Evolutionary conservation across 2,329 filamentous ascomycete species (phyloP).

Genomic region (Alternaria atra): DNA sequence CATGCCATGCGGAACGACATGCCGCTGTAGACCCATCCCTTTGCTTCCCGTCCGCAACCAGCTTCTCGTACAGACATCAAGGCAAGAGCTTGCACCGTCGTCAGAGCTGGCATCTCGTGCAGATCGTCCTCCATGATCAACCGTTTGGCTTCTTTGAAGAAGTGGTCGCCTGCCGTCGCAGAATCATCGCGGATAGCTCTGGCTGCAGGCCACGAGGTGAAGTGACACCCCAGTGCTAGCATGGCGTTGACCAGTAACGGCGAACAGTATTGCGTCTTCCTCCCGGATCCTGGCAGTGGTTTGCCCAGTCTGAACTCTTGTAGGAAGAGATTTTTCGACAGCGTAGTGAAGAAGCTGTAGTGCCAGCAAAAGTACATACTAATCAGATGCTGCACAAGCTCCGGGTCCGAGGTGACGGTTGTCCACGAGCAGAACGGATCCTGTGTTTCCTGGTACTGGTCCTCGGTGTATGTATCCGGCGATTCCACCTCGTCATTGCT

Average conservation of each 20-base stretch:
- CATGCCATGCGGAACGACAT: slow-evolving; percentile 99
- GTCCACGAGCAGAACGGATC: slow-evolving; percentile 89
- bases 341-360: slow-evolving; percentile 92
- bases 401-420: slow-evolving; percentile 78
- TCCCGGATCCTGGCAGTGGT: slow-evolving; percentile 58
- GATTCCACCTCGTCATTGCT: slow-evolving; percentile 43
- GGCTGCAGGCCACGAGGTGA: slow-evolving; percentile 78
- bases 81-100: slow-evolving; percentile 91
- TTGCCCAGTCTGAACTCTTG: slow-evolving; percentile 81
- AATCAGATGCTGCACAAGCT: slow-evolving; percentile 84
- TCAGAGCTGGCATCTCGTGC: slow-evolving; percentile 86
- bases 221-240: slow-evolving; percentile 91
- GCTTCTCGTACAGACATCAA: slow-evolving; percentile 97
- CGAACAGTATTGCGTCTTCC: slow-evolving; percentile 80
- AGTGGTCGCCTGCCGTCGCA: slow-evolving; percentile 91
- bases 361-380: slow-evolving; percentile 99
- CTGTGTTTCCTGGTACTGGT: slow-evolving; percentile 63
- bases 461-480: slow-evolving; percentile 48
- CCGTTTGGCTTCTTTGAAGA: slow-evolving; percentile 92
- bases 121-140: slow-evolving; percentile 91
- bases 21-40: slow-evolving; percentile 97
- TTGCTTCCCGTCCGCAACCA: slow-evolving; percentile 90
- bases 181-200: slow-evolving; percentile 76
- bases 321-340: slow-evolving; percentile 87
- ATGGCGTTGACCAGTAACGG: slow-evolving; percentile 92